phyloP scores from a whole-genome alignment of 2,329 filamentous ascomycete species.

The Dendrostoma leiphaemia region DNA sequence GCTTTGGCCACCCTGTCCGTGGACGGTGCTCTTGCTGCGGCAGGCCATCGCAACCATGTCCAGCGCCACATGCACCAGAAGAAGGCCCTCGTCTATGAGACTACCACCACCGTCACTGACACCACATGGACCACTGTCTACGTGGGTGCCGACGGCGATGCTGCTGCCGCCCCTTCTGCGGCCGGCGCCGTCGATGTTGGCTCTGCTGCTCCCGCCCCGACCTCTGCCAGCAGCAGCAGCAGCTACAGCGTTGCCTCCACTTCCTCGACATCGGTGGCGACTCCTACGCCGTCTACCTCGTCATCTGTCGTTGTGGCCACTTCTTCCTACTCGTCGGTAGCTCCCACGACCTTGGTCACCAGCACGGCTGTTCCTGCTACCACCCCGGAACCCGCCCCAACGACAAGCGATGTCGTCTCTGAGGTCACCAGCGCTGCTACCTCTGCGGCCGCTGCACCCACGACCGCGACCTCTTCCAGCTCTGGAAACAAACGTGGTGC shows the following conservation, averaged over 20 bases:
- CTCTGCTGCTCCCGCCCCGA: slow-evolving; percentile 12
- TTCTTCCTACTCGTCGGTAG: slow-evolving; percentile 14
- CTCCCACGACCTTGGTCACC: slow-evolving; percentile 10
- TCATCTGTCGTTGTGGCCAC: slow-evolving; percentile 13
- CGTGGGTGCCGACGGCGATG: slow-evolving; percentile 31
- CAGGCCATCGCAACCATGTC: slow-evolving; percentile 39
- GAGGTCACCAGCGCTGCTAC: too few relatives aligned
- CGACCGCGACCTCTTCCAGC: slow-evolving; percentile 22
- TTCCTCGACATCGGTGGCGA: neutral
- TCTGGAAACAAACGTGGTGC: slow-evolving; percentile 60
- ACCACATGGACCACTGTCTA: slow-evolving; percentile 43
- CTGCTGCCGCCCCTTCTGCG: slow-evolving; percentile 11
- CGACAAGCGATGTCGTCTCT: too few relatives aligned
- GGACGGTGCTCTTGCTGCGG: slow-evolving; percentile 40
- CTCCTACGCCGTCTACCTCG: neutral
- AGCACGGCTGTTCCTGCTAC: slow-evolving; percentile 10
- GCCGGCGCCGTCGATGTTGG: slow-evolving; percentile 18
- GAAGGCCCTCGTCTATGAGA: slow-evolving; percentile 30
- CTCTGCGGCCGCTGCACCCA: slow-evolving; percentile 15
- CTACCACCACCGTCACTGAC: slow-evolving; percentile 32
- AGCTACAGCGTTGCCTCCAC: neutral
- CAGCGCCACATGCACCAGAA: slow-evolving; percentile 37
- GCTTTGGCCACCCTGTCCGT: slow-evolving; percentile 41
- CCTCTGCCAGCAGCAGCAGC: neutral
- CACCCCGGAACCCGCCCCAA: too few relatives aligned